Conservation (phyloP, 116 monocot genomes). For the Trichopus zeylanicus region DNA sequence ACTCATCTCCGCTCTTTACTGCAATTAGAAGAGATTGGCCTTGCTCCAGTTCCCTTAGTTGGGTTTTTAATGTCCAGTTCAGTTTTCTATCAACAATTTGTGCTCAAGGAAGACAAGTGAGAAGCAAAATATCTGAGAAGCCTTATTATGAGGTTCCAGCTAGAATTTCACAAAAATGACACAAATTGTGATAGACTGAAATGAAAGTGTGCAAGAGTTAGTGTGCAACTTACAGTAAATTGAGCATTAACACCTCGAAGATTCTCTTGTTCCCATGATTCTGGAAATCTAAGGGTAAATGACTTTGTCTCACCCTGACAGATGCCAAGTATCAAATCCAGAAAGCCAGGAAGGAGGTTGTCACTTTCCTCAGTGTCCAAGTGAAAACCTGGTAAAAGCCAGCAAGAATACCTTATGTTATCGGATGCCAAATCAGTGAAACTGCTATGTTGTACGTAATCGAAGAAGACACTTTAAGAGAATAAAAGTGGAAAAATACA, state of each 20-base stretch:
- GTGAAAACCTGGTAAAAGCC: slow-evolving; percentile 61
- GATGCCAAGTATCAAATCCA: slow-evolving; percentile 80
- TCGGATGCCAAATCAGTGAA: not conserved
- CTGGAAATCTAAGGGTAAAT: slow-evolving; percentile 78
- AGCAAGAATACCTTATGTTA: not conserved
- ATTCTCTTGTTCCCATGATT: slow-evolving; percentile 90
- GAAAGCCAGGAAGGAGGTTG: slow-evolving; percentile 86
- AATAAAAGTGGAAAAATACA: not conserved
- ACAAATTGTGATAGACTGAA: not conserved
- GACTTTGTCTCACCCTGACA: slow-evolving; percentile 79
- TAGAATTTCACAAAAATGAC: not conserved
- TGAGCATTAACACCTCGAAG: slow-evolving; percentile 74
- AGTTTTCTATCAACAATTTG: no score
- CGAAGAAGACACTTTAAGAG: not conserved
- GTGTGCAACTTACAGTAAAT: slow-evolving; percentile 71
- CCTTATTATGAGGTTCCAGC: not conserved
- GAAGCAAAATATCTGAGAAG: no score
- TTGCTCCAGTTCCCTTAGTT: no score
- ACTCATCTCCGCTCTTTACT: no score
- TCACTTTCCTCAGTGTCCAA: slow-evolving; percentile 89
- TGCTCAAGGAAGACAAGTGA: no score
- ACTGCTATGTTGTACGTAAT: no score
- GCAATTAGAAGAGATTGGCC: no score
- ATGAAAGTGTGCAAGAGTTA: not conserved
- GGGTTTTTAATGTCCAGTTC: no score